A percentile compares a stretch with the other conserved stretches of the same genome.
phyloP scores from a whole-genome alignment of 768 basidiomycete species.

The Collybia nuda region DNA sequence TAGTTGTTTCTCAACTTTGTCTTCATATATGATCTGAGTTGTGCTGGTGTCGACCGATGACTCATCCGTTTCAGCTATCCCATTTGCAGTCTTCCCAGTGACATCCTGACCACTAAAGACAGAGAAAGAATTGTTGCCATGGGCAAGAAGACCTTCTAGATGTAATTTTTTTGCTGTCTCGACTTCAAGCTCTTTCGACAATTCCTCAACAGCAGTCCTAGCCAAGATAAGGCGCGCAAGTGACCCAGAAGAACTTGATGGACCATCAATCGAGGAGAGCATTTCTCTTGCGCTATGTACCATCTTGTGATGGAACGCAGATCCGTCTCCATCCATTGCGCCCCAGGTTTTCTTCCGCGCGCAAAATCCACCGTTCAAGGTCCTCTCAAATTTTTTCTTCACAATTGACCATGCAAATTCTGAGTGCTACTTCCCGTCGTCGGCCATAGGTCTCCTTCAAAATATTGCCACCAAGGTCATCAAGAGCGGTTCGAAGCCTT shows the following conservation, averaged over 20 bases:
- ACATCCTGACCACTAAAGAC: too few species aligned
- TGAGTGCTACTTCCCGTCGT: conserved; percentile 56
- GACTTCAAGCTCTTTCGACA: conserved; percentile 55
- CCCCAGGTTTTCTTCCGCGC: conserved; percentile 41
- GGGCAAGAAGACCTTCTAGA: conserved; percentile 33
- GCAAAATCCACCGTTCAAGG: conserved; percentile 55
- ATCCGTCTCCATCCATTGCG: conserved; percentile 21
- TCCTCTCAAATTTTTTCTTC: conserved; percentile 61
- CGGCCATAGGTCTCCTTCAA: conserved; percentile 73
- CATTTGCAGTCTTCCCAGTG: too few species aligned
- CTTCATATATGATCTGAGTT: too few species aligned
- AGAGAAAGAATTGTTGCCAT: too few species aligned
- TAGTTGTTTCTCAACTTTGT: too few species aligned
- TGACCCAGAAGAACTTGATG: conserved; percentile 37
- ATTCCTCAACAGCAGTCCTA: conserved; percentile 44
- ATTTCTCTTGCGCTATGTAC: conserved; percentile 19
- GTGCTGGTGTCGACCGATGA: too few species aligned
- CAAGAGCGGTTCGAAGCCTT: conserved; percentile 58
- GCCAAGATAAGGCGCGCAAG: conserved; percentile 52
- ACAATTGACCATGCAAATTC: conserved; percentile 61
- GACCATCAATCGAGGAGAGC: conserved; percentile 22
- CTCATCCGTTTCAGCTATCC: too few species aligned
- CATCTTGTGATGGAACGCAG: conserved; percentile 12
- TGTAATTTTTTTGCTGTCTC: conserved; percentile 53
- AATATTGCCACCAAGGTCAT: conserved; percentile 70